Conservation (phyloP, 2,329 filamentous ascomycete species). For the Apiospora hydei region DNA sequence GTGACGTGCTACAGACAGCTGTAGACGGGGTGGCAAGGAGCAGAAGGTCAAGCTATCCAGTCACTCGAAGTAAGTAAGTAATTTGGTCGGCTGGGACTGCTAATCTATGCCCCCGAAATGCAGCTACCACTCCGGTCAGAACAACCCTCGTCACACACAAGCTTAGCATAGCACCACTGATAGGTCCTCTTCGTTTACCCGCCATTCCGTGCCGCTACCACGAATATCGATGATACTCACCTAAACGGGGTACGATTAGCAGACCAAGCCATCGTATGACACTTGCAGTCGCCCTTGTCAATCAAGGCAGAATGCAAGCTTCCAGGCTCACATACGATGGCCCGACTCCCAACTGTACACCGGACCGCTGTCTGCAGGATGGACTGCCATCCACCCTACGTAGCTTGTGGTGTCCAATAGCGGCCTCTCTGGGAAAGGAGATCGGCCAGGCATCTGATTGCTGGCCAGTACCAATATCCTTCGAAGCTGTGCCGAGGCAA, state of each 20-base stretch:
- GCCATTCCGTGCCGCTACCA: background rate
- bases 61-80: background rate
- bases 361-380: no score
- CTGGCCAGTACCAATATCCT: background rate
- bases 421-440: background rate
- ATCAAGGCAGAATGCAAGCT: background rate
- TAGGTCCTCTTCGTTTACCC: background rate
- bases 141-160: background rate
- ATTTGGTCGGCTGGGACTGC: background rate
- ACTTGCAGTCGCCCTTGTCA: conserved; percentile 8
- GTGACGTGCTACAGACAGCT: background rate
- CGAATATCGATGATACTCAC: background rate
- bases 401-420: background rate
- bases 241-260: background rate
- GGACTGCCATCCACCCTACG: background rate
- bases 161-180: background rate
- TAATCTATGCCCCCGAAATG: background rate
- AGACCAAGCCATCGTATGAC: background rate
- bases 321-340: no score
- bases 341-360: no score
- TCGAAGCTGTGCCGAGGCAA: background rate
- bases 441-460: background rate
- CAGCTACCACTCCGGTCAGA: background rate
- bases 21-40: background rate
- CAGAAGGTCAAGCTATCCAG: background rate